Evolutionary conservation across 148 eudicot genomes (phyloP), one percentile per base, ranked within the genome.

Genomic region (Rhododendron kiyosumense): DNA sequence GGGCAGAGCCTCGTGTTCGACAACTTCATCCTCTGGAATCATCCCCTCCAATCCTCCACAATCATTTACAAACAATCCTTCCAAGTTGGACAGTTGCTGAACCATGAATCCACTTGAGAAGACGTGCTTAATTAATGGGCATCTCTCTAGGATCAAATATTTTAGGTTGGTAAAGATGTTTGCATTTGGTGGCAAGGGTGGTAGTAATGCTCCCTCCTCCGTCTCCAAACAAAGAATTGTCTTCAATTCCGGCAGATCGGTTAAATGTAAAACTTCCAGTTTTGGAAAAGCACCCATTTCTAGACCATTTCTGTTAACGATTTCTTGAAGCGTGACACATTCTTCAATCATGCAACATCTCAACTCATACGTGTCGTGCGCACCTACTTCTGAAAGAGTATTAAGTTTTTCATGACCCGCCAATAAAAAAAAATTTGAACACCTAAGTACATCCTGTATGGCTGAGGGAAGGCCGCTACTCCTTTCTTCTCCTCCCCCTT

Each of bases 1-100:
- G 18, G 59, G 59, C 5, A 52, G 59, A 52, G 59, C 59, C 59
- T 52, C 22, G 5, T 52, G 12, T 52, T 52, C 20, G 59, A 52
- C 59, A 13, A 13, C 12, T 14, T 52, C 14, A 63, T 20, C 26
- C 18, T 24, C 26, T 24, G 26, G 9, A 63, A 63, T 24, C 69
- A 63, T 63, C 69, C 69, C 28, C 28, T 22, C 5, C 3, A 24
- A 24, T 24, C 69, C 69, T 5, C 3, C 4, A 63, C 69, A 63
- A 24, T 20, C 0, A 5, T 0, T 0, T 1, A 63, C 20, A 3
- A 0, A 24, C 69, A 63, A 63, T 7, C 0, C 1, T 22, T 63
- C 69, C 69, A 63, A 63, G 26, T 63, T 63, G n/a, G 26, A 63
- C 20, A 63, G 69, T 20, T 63, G 26, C 20, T 63, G 69, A 63